Base-by-base conservation (phyloP, 257 asterid genomes). In the Anisodus acutangulus region DNA sequence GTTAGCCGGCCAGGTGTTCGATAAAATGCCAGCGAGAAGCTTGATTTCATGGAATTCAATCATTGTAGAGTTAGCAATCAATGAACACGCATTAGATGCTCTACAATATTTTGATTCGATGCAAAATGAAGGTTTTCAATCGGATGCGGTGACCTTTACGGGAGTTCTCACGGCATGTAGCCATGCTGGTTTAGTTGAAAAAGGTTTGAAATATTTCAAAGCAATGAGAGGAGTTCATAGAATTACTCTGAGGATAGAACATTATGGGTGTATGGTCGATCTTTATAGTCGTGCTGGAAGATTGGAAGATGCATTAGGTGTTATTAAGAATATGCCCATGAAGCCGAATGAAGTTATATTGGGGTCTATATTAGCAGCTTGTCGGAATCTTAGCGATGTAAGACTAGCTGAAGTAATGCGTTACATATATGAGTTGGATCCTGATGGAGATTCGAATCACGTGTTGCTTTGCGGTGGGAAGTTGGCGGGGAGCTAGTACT, bases 81-180 rank as follows among this genome's bases (percentile, higher is more conserved):
- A 91, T 67, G 97, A 94, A 5, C 79, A 88, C 6, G 93, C 93
- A 3, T 89, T 88, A 37, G 90, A 88, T 83, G 94, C 97, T 22
- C 88, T 95, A 31, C 70, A 78, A 11, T 85, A 91, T 80, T 95
- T 93, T 8, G 79, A 83, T 41, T 80, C 22, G 57, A 91, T 92
- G 98, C 92, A 86, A 74, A 84, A 31, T 0, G 89, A 90, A 4
- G 92, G 93, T 22, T 89, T 92, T 53, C 70, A 85, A 39, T 96
- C 98, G 0, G 98, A 93, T 54, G 89, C 91, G 11, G 95, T 95
- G 87, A 95, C 93, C 88, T 93, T 90, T 87, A 95, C 97, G 0
- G 97, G 98, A 60, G 97, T 94, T 74, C 92, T 95, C 1, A 91
- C 93, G 0, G 98, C 98, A 0, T 92, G 98, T 67, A 95, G 98